Conservation (phyloP, 192 early-diverging fungal species). For the Linnemannia exigua region DNA sequence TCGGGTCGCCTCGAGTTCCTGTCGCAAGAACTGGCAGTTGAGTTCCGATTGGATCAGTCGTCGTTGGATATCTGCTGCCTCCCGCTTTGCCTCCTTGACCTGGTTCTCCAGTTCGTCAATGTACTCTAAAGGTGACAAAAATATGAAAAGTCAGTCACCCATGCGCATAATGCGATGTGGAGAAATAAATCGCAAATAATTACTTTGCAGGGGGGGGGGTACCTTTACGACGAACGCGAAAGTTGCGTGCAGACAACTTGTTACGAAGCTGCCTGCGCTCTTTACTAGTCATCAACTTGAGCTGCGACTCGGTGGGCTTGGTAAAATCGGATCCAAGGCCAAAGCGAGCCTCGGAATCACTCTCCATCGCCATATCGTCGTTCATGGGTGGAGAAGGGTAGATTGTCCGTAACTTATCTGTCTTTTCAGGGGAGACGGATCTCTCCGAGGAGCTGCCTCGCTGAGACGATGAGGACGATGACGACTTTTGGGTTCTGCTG, state of each 20-base stretch:
- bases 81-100: slow-evolving; percentile 64
- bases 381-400: slow-evolving; percentile 37
- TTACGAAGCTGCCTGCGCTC: slow-evolving; percentile 86
- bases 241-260: slow-evolving; percentile 88
- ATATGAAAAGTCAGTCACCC: no score
- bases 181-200: background rate
- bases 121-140: no score
- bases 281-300: slow-evolving; percentile 74
- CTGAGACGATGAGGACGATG: background rate
- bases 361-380: slow-evolving; percentile 35
- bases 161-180: background rate
- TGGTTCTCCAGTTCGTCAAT: slow-evolving; percentile 72
- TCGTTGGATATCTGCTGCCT: slow-evolving; percentile 60
- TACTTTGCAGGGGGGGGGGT: no score
- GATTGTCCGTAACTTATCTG: background rate
- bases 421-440: slow-evolving; percentile 27
- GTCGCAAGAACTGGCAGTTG: slow-evolving; percentile 47
- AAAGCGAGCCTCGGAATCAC: slow-evolving; percentile 25
- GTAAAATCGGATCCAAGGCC: background rate
- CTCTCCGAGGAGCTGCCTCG: slow-evolving; percentile 27
- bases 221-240: slow-evolving; percentile 85
- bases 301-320: slow-evolving; percentile 47
- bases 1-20: slow-evolving; percentile 33
- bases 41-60: slow-evolving; percentile 57
- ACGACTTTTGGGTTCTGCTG: background rate